Evolutionary conservation across 495 filamentous ascomycete genomes (phyloP), one percentile per base, ranked within the genome.

Genomic region (Neurospora africana): DNA sequence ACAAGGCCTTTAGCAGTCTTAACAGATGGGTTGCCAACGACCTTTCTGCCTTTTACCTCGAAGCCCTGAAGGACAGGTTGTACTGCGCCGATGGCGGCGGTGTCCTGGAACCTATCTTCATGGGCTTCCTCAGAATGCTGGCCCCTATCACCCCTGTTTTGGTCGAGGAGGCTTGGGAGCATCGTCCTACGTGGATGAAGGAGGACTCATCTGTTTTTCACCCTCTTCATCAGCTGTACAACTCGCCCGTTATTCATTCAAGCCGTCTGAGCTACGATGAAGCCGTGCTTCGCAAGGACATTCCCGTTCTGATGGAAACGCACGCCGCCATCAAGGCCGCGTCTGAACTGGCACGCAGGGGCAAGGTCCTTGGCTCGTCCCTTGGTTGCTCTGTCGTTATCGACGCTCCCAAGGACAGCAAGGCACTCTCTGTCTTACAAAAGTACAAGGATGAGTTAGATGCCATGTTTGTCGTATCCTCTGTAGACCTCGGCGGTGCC

Each of bases 11-110:
- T 10, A 87, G 83, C 70, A 81, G 84, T 7, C 83, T 98, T 74
- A 94, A 93, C 80, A 85, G 84, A 72, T 98, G 94, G 89, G 82
- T 96, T 73, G 89, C 88, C 72, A 87, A 84, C 23, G 91, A 97
- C 74, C 87, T 99, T 33, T 98, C 94, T 0, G 88, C 95, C 0
- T 97, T 98, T 78, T 98, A 98, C 82, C 88, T 98, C 69, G 95
- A 98, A 79, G 87, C 91, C 0, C 83, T 94, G 77, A 99, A 98
- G 80, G 95, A 99, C 78, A 84, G 91, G 36, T 81, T 97, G 5
- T 98, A 98, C 83, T 93, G 93, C 37, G 90, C 90, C 30, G 87
- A 87, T 71, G 87, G 87, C 53, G 83, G 85, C 69, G 89, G 87
- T 13, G 91, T 93, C 10, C 77, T 97, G 23, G 87, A 87, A 75